Conservation (phyloP, 306 rosid genomes). For the Cyclanthera cordifolia region DNA sequence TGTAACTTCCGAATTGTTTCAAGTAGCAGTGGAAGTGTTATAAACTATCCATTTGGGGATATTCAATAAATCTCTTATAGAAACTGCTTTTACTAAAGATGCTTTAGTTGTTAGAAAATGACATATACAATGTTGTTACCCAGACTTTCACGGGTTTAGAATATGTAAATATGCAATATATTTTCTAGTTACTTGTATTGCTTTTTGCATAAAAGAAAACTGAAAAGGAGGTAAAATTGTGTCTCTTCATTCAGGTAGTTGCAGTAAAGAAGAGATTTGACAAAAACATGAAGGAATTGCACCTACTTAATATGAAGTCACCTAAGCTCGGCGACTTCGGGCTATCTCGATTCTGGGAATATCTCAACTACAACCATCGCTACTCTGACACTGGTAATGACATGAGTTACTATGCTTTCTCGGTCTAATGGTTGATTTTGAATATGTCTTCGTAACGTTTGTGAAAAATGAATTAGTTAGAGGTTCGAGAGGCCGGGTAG, state of each 20-base stretch:
- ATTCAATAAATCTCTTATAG: background rate
- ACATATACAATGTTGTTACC: background rate
- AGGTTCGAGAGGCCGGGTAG: background rate
- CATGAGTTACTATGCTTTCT: constrained; percentile 19
- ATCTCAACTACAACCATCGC: constrained; percentile 56
- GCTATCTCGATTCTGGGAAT: constrained; percentile 68
- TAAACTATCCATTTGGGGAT: background rate
- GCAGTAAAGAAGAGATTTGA: constrained; percentile 57
- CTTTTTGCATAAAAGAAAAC: background rate
- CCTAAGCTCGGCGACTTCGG: constrained; percentile 59
- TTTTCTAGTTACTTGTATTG: background rate
- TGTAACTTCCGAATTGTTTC: no score
- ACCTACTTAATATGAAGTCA: constrained; percentile 42
- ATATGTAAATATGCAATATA: background rate
- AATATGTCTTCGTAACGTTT: background rate
- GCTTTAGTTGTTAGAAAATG: background rate
- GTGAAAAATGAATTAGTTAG: background rate
- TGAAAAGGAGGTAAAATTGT: background rate
- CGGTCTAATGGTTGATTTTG: background rate
- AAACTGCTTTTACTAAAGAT: background rate
- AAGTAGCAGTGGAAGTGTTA: no score
- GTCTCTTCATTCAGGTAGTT: constrained; percentile 47
- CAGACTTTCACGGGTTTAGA: background rate
- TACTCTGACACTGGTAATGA: constrained; percentile 40
- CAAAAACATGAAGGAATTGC: constrained; percentile 59